These are phyloP conservation scores for Nicotiana noctiflora DNA, from an alignment of 257 asterid species.

Conservation along the genomic window DNA sequence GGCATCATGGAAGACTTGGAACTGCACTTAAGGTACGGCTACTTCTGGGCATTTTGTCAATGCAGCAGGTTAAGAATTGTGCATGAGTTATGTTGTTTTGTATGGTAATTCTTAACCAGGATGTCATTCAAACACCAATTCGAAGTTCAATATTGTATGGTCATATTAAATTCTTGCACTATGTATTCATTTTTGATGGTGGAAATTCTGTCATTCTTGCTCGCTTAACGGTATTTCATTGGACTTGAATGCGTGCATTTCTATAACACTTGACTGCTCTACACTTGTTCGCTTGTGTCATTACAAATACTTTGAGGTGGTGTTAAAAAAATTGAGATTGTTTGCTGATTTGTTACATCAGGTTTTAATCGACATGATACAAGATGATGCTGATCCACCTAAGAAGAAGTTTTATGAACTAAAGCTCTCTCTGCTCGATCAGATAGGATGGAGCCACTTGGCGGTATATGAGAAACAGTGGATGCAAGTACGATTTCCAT, in stretches of 20 bases:
- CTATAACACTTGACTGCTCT: background rate
- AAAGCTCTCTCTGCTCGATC: constrained; percentile 62
- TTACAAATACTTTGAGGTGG: background rate
- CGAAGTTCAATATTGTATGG: no score
- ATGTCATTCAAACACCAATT: no score
- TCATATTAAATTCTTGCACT: background rate
- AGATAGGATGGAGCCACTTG: constrained; percentile 77
- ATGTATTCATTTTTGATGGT: background rate
- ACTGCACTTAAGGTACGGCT: constrained; percentile 70
- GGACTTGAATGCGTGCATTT: background rate
- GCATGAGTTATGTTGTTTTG: background rate
- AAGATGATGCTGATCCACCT: constrained; percentile 73
- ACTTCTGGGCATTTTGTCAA: background rate
- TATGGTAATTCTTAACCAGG: no score
- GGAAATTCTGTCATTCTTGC: background rate
- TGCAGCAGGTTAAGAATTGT: background rate
- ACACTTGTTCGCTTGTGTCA: background rate
- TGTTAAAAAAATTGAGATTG: background rate
- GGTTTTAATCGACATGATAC: constrained; percentile 70
- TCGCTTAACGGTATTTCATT: background rate
- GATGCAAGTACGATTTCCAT: constrained; percentile 81
- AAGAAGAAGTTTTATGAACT: constrained; percentile 74
- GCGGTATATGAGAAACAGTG: constrained; percentile 68
- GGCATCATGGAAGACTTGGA: constrained; percentile 72
- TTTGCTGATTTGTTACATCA: constrained; percentile 22